A percentile compares a stretch with the other conserved stretches of the same genome.
Evolutionary conservation across 306 rosid species (phyloP).

Genomic region (Morella rubra): DNA sequence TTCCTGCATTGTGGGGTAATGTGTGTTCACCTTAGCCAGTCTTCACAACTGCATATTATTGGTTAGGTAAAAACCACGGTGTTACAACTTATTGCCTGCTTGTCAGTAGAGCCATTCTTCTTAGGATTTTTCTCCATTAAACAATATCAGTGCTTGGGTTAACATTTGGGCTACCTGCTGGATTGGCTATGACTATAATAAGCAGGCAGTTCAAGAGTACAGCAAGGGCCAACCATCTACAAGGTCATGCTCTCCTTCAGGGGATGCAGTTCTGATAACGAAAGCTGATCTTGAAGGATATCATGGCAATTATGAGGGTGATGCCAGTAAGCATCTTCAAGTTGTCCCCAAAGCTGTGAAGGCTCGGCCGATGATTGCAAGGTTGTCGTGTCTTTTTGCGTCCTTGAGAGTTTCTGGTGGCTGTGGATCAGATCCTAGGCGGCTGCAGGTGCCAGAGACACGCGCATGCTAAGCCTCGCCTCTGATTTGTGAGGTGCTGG

Average conservation of each 20-base stretch:
- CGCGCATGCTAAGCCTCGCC: conserved; percentile 71
- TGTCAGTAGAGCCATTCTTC: not conserved
- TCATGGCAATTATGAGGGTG: conserved; percentile 41
- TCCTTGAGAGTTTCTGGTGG: conserved; percentile 69
- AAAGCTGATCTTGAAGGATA: conserved; percentile 96
- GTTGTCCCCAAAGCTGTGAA: conserved; percentile 52
- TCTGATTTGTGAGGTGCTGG: conserved; percentile 24
- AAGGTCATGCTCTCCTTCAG: conserved; percentile 60
- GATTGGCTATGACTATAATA: conserved; percentile 8
- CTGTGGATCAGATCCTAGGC: conserved; percentile 52
- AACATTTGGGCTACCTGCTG: conserved; percentile 16
- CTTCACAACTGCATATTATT: not conserved
- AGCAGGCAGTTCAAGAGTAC: conserved; percentile 88
- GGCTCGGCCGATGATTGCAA: conserved; percentile 76
- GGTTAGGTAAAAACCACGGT: not conserved
- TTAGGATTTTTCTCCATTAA: conserved; percentile 4
- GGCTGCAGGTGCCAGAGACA: conserved; percentile 78
- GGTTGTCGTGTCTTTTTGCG: conserved; percentile 79
- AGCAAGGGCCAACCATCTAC: conserved; percentile 42
- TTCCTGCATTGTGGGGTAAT: not conserved
- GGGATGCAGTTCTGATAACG: conserved; percentile 85
- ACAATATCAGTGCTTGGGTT: conserved; percentile 8
- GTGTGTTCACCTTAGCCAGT: not conserved
- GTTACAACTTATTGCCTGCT: not conserved
- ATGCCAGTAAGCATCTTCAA: conserved; percentile 56